A percentile compares a stretch with the other conserved stretches of the same genome.
Conservation (phyloP, 169 alveolate species). For the Plasmodium berghei region DNA sequence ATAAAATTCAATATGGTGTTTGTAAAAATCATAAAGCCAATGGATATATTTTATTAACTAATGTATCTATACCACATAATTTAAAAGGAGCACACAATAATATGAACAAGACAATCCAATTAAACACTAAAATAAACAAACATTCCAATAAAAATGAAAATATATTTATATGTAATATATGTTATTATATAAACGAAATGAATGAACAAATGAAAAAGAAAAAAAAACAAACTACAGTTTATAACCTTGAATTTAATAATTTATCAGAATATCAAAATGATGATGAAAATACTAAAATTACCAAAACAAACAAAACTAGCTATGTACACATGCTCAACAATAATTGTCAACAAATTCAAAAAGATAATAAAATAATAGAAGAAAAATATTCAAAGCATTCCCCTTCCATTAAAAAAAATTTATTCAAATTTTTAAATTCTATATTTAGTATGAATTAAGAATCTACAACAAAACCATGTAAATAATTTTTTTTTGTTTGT, state of each 20-base stretch:
- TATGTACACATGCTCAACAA: background rate
- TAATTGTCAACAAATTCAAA: background rate
- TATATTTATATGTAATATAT: slow-evolving; percentile 35
- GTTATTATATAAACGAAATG: slow-evolving; percentile 30
- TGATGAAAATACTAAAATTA: background rate
- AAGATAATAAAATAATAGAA: slow-evolving; percentile 1
- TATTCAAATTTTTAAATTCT: slow-evolving; percentile 33
- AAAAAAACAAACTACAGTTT: slow-evolving; percentile 60
- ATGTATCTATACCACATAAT: slow-evolving; percentile 3
- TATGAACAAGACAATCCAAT: background rate
- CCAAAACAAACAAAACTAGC: background rate
- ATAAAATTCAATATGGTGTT: slow-evolving; percentile 9
- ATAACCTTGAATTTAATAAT: slow-evolving; percentile 56
- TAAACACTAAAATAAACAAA: background rate
- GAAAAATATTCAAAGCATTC: slow-evolving; percentile 8
- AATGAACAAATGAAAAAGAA: slow-evolving; percentile 24
- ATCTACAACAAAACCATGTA: background rate
- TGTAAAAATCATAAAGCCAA: slow-evolving; percentile 17
- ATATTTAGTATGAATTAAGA: slow-evolving; percentile 47
- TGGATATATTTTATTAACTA: slow-evolving; percentile 15
- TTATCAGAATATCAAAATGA: slow-evolving; percentile 7
- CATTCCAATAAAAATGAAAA: background rate
- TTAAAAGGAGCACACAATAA: background rate
- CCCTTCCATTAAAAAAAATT: slow-evolving; percentile 26
- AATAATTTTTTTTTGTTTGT: background rate